A percentile compares a stretch with the other conserved stretches of the same genome.
phyloP scores from a whole-genome alignment of 2,329 filamentous ascomycete genomes.

The Fusarium pseudograminearum region DNA sequence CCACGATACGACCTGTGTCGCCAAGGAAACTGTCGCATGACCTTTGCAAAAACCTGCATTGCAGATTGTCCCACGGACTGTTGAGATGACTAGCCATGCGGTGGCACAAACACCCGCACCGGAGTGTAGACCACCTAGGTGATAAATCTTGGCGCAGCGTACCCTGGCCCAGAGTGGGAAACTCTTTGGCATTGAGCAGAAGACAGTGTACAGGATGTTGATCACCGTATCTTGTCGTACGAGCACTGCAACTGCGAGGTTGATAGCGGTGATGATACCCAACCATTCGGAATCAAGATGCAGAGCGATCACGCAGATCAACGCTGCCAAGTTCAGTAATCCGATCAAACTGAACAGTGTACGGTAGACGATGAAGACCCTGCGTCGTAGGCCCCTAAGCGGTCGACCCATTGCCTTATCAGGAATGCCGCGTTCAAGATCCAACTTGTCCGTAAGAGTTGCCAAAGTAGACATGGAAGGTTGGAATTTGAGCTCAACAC shows the following conservation, averaged over 20 bases:
- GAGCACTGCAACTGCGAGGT: conserved; percentile 63
- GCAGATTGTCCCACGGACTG: conserved; percentile 54
- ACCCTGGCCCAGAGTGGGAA: conserved; percentile 62
- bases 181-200: conserved; percentile 59
- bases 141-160: conserved; percentile 64
- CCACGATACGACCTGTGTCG: conserved; percentile 64
- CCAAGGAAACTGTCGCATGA: conserved; percentile 54
- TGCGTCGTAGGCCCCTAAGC: conserved; percentile 56
- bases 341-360: conserved; percentile 67
- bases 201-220: conserved; percentile 62
- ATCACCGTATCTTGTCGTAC: conserved; percentile 66
- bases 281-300: conserved; percentile 54
- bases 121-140: conserved; percentile 65
- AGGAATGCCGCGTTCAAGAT: conserved; percentile 53
- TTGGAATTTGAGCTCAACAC: conserved; percentile 49
- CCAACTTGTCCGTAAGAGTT: conserved; percentile 47
- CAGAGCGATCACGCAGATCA: conserved; percentile 57
- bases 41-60: conserved; percentile 48
- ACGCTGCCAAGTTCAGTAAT: conserved; percentile 62
- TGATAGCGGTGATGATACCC: conserved; percentile 59
- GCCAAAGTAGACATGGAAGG: conserved; percentile 50
- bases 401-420: conserved; percentile 56
- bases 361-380: conserved; percentile 66
- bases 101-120: conserved; percentile 63
- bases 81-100: conserved; percentile 62